These are phyloP conservation scores for Pyrenula aspistea DNA, from an alignment of 495 filamentous ascomycete species.

Conservation along the genomic window DNA sequence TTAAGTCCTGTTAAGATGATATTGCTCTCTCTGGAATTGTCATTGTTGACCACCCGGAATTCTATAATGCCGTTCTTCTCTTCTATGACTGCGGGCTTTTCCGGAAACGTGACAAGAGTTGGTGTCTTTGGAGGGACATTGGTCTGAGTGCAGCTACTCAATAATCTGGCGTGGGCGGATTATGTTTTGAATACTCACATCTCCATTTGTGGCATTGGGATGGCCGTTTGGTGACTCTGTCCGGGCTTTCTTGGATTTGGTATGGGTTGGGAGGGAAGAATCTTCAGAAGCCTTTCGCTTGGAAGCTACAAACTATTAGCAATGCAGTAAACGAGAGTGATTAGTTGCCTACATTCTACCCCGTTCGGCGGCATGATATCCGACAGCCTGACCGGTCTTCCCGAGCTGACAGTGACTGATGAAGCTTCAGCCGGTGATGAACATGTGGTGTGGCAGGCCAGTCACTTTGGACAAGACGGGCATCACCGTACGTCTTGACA, in stretches of 20 bases:
- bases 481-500: too few relatives aligned
- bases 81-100: slow-evolving; percentile 87
- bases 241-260: slow-evolving; percentile 47
- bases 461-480: too few relatives aligned
- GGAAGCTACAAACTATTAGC: slow-evolving; percentile 28
- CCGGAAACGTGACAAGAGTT: slow-evolving; percentile 64
- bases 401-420: too few relatives aligned
- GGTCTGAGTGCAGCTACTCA: neutral
- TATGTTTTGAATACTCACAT: neutral
- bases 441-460: too few relatives aligned
- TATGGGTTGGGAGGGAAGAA: slow-evolving; percentile 40
- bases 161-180: neutral
- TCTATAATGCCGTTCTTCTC: slow-evolving; percentile 94
- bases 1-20: slow-evolving; percentile 94
- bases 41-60: slow-evolving; percentile 96
- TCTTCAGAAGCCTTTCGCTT: slow-evolving; percentile 76
- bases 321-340: slow-evolving; percentile 8
- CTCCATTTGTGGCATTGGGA: neutral
- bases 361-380: too few relatives aligned
- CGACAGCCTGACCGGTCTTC: too few relatives aligned
- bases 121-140: slow-evolving; percentile 10
- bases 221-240: slow-evolving; percentile 37
- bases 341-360: slow-evolving; percentile 7
- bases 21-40: slow-evolving; percentile 72
- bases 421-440: too few relatives aligned